Evolutionary conservation across 208 protist species (phyloP).

Genomic region (Acanthamoeba rhysodes): DNA sequence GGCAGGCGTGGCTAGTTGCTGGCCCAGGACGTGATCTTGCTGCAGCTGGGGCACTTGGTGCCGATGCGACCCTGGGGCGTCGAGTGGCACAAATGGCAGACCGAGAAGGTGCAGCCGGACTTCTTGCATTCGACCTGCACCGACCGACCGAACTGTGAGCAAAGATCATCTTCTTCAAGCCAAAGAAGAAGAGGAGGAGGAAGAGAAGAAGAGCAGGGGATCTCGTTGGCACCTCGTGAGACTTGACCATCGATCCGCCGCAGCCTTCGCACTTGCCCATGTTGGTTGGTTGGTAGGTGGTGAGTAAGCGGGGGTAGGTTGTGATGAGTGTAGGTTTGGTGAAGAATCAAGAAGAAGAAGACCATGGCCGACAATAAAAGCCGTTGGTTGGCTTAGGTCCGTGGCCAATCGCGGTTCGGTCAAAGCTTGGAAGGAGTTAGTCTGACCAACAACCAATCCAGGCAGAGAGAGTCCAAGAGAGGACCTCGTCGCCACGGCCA

Average conservation of each 20-base stretch:
- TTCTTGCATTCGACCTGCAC: background rate
- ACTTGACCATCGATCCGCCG: slow-evolving; percentile 1
- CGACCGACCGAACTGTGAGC: too few relatives aligned
- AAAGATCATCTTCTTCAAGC: background rate
- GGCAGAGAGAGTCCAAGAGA: too few relatives aligned
- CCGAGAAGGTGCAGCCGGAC: background rate
- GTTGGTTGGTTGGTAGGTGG: background rate
- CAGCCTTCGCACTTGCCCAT: slow-evolving; percentile 12
- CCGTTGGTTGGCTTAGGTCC: too few relatives aligned
- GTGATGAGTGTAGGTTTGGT: too few relatives aligned
- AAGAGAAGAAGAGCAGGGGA: too few relatives aligned
- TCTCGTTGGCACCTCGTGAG: background rate
- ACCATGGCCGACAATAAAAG: too few relatives aligned
- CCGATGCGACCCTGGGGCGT: slow-evolving; percentile 31
- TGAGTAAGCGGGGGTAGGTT: too few relatives aligned
- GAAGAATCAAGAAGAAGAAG: too few relatives aligned
- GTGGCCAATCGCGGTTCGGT: too few relatives aligned
- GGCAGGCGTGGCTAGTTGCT: background rate
- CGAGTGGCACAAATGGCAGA: background rate
- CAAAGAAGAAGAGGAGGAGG: background rate
- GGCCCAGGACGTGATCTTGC: background rate
- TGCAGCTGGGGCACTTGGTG: slow-evolving; percentile 17
- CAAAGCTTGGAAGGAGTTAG: too few relatives aligned
- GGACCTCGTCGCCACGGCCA: too few relatives aligned
- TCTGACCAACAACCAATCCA: too few relatives aligned